These are phyloP conservation scores for Aspergillus calidoustus DNA, from an alignment of 2,329 filamentous ascomycete species.

Conservation along the genomic window DNA sequence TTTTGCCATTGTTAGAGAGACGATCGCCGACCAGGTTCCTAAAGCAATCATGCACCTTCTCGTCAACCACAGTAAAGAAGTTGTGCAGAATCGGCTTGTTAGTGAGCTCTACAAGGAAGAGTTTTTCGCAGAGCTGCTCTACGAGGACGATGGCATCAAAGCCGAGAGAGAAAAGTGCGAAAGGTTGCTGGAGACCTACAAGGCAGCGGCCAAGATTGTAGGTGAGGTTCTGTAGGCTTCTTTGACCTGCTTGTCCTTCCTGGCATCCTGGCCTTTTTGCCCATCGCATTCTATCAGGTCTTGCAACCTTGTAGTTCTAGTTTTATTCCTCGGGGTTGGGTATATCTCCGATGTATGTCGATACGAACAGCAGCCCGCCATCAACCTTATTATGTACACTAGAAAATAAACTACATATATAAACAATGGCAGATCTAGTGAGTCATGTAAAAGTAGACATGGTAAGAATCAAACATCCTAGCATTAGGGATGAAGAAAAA, in stretches of 20 bases:
- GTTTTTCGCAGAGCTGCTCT: conserved; percentile 88
- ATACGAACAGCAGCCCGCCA: neutral
- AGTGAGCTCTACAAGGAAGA: conserved; percentile 93
- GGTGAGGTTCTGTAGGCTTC: conserved; percentile 79
- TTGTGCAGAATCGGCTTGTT: conserved; percentile 94
- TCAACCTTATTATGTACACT: neutral
- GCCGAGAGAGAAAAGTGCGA: conserved; percentile 98
- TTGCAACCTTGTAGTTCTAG: conserved; percentile 5
- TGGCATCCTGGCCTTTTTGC: neutral
- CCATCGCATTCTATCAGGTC: neutral
- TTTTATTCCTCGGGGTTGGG: neutral
- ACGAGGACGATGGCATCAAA: conserved; percentile 97
- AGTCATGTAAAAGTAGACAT: neutral
- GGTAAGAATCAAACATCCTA: neutral
- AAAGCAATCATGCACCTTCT: conserved; percentile 99
- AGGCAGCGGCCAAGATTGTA: conserved; percentile 97
- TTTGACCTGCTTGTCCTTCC: neutral
- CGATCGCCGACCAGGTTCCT: conserved; percentile 97
- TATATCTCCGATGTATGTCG: neutral
- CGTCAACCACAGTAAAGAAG: conserved; percentile 97
- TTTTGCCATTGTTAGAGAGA: conserved; percentile 98
- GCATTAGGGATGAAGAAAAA: neutral
- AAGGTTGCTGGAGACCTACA: conserved; percentile 91
- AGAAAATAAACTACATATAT: neutral
- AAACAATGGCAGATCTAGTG: neutral